These are phyloP conservation scores for Coemansia sp. DNA, from an alignment of 192 early-diverging fungal genomes.

Conservation along the genomic window DNA sequence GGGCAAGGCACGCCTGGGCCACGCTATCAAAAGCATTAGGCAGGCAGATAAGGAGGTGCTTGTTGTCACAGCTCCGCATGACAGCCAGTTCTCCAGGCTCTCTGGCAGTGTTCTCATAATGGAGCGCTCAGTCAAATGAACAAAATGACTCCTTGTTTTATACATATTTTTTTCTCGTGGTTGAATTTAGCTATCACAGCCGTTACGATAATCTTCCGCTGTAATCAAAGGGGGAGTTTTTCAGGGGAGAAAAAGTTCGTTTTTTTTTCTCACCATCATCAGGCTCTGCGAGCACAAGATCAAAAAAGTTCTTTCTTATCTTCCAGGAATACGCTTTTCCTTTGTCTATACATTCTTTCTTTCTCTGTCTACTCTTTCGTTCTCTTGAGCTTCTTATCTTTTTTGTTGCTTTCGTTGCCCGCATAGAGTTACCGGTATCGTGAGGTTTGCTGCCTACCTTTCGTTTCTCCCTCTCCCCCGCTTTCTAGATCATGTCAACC, in stretches of 20 bases:
- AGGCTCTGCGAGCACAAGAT: neutral
- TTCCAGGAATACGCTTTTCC: neutral
- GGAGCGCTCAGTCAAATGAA: constrained; percentile 1
- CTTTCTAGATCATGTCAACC: constrained; percentile 26
- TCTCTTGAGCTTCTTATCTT: too few relatives aligned
- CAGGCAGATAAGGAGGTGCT: constrained; percentile 15
- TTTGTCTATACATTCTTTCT: neutral
- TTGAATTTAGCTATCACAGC: too few relatives aligned
- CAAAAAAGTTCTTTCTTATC: neutral
- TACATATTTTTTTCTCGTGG: too few relatives aligned
- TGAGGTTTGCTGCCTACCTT: neutral
- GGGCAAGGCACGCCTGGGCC: constrained; percentile 33
- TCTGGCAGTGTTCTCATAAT: constrained; percentile 34
- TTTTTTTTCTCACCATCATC: neutral
- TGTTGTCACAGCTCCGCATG: constrained; percentile 42
- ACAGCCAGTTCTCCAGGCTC: constrained; percentile 48
- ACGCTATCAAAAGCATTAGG: constrained; percentile 12
- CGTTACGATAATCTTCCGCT: too few relatives aligned
- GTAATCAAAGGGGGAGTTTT: too few relatives aligned
- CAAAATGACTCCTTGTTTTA: too few relatives aligned
- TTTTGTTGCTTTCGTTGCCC: neutral
- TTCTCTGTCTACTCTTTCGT: neutral
- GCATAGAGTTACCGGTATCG: neutral
- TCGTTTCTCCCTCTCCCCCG: neutral
- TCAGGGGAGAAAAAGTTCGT: neutral